Evolutionary conservation across 352 stramenopile species (phyloP).

Genomic region (Phytophthora pisi): DNA sequence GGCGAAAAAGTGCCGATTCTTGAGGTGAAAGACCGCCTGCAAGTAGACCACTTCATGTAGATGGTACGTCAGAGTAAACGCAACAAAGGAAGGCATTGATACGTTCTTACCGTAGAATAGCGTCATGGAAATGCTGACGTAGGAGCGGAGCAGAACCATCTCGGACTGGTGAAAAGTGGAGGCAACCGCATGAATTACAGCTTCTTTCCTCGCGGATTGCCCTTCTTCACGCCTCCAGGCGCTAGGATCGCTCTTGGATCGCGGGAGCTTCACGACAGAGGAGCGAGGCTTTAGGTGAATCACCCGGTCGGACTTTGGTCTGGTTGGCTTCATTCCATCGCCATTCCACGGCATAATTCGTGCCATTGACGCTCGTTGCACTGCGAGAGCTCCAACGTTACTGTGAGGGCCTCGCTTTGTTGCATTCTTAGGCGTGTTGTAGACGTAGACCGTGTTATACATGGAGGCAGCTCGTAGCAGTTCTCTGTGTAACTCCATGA

Average conservation of each 20-base stretch:
- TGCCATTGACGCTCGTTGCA: conserved; percentile 14
- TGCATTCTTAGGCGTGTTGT: conserved; percentile 10
- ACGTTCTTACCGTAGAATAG: conserved; percentile 34
- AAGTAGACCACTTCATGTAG: conserved; percentile 23
- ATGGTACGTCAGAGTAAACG: not conserved
- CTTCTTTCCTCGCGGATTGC: conserved; percentile 15
- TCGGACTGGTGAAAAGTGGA: conserved; percentile 34
- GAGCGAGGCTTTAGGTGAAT: conserved; percentile 6
- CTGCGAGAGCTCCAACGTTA: conserved; percentile 3
- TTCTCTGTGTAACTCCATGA: conserved; percentile 26
- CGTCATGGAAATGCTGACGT: conserved; percentile 36
- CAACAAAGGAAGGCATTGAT: not conserved
- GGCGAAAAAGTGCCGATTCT: conserved; percentile 32
- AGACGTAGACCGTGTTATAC: conserved; percentile 16
- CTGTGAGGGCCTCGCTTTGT: conserved; percentile 2
- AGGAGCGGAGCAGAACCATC: conserved; percentile 41
- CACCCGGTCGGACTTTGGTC: conserved; percentile 4
- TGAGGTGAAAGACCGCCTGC: conserved; percentile 26
- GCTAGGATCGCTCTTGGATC: conserved; percentile 23
- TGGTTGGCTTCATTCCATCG: not conserved
- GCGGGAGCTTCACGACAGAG: conserved; percentile 11
- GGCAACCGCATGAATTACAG: conserved; percentile 23
- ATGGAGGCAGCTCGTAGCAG: conserved; percentile 11
- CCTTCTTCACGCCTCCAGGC: conserved; percentile 14
- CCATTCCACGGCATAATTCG: conserved; percentile 19